Evolutionary conservation across 352 stramenopile species (phyloP).

Genomic region (Phytophthora hibernalis): DNA sequence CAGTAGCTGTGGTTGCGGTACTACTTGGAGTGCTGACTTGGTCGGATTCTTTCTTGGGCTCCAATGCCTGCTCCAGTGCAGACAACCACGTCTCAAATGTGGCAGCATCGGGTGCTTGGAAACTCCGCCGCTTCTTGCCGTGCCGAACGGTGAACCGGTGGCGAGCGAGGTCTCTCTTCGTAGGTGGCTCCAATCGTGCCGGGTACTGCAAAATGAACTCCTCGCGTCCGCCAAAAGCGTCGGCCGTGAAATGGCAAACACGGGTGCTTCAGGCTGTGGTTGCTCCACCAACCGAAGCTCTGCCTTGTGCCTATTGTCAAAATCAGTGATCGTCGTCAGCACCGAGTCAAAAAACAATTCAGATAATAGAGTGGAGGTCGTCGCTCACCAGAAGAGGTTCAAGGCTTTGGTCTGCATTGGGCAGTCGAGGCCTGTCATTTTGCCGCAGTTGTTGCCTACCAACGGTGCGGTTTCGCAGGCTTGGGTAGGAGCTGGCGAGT

Average conservation of each 20-base stretch:
- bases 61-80: conserved; percentile 27
- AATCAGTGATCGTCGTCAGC: not conserved
- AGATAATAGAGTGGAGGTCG: not conserved
- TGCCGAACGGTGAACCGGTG: conserved; percentile 34
- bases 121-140: conserved; percentile 33
- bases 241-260: conserved; percentile 31
- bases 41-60: conserved; percentile 13
- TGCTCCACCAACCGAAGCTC: conserved; percentile 29
- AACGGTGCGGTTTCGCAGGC: not conserved
- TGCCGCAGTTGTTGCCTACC: not conserved
- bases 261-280: conserved; percentile 16
- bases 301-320: conserved; percentile 25
- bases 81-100: conserved; percentile 30
- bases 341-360: not conserved
- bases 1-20: conserved; percentile 15
- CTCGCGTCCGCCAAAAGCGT: conserved; percentile 30
- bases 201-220: conserved; percentile 38
- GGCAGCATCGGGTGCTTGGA: conserved; percentile 30
- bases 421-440: conserved; percentile 26
- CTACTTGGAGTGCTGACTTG: conserved; percentile 7
- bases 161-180: conserved; percentile 21
- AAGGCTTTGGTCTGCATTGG: conserved; percentile 37
- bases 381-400: conserved; percentile 36
- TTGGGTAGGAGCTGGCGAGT: conserved; percentile 15
- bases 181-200: conserved; percentile 24